Conservation (phyloP, 2,329 filamentous ascomycete genomes). For the Penicillium sp. region DNA sequence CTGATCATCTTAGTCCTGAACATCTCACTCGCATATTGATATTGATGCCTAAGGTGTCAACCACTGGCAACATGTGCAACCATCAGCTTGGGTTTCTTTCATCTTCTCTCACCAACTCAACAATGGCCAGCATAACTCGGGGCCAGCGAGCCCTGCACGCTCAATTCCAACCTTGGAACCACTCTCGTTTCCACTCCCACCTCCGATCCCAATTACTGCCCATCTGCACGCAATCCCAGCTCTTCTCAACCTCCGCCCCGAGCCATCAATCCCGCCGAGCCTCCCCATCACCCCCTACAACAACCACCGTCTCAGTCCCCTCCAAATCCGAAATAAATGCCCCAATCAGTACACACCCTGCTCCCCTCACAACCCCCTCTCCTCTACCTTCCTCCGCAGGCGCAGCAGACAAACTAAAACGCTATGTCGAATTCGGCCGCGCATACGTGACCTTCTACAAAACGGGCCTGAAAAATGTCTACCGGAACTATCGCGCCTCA, state of each 20-base stretch:
- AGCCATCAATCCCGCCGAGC: slow-evolving; percentile 6
- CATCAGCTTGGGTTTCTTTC: neutral
- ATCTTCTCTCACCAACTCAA: slow-evolving; percentile 1
- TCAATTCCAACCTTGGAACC: neutral
- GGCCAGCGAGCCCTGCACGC: slow-evolving; percentile 8
- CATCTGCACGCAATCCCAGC: neutral
- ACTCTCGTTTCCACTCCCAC: neutral
- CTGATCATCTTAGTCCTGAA: neutral
- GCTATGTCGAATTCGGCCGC: slow-evolving; percentile 59
- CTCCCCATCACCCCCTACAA: slow-evolving; percentile 12
- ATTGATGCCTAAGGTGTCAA: slow-evolving; percentile 11
- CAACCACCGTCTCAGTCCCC: slow-evolving; percentile 12
- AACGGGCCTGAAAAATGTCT: slow-evolving; percentile 72
- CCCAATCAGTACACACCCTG: slow-evolving; percentile 69
- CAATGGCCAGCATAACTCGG: slow-evolving; percentile 16
- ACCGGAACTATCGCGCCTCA: slow-evolving; percentile 58
- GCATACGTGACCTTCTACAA: slow-evolving; percentile 87
- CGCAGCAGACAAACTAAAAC: slow-evolving; percentile 37
- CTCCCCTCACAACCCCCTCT: slow-evolving; percentile 63
- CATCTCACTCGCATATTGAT: neutral
- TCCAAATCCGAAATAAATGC: slow-evolving; percentile 60
- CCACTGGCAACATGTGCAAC: neutral
- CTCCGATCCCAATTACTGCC: neutral
- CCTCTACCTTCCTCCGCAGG: slow-evolving; percentile 48
- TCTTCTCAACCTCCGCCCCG: slow-evolving; percentile 23